A percentile compares a stretch with the other conserved stretches of the same genome.
Conservation (phyloP, 2,329 filamentous ascomycete genomes). For the Pleoardoris graminearum region DNA sequence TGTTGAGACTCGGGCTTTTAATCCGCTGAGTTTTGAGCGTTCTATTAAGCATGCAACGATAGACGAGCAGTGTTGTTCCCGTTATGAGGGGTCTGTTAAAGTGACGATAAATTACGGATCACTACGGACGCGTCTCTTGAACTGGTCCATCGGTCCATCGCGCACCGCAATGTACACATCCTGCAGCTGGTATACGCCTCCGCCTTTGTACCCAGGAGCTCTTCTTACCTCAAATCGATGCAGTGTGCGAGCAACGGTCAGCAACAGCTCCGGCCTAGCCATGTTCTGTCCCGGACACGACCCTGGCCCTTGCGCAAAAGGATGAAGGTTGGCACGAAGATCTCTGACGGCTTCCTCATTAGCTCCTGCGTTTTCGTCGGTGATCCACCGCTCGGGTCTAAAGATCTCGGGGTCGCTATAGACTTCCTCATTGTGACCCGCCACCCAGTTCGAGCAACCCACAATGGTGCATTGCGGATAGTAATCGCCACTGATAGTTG, state of each 20-base stretch:
- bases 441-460: constrained; percentile 25
- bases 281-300: constrained; percentile 9
- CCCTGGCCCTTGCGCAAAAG: not conserved
- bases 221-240: not conserved
- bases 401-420: constrained; percentile 23
- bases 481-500: constrained; percentile 23
- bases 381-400: constrained; percentile 23
- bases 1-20: no score
- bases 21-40: no score
- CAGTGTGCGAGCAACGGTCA: constrained; percentile 50
- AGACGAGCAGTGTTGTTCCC: no score
- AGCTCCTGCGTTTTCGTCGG: not conserved
- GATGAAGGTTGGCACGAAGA: constrained; percentile 51
- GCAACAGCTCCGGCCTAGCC: constrained; percentile 3
- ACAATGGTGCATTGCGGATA: constrained; percentile 28
- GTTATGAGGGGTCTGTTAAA: no score
- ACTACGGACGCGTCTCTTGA: not conserved
- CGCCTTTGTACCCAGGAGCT: not conserved
- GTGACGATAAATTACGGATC: no score
- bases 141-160: not conserved
- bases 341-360: not conserved
- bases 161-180: not conserved
- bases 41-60: no score
- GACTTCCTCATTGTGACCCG: constrained; percentile 29
- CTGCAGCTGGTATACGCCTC: not conserved